phyloP scores from a whole-genome alignment of 768 basidiomycete genomes.

The Tulasnella sp. region DNA sequence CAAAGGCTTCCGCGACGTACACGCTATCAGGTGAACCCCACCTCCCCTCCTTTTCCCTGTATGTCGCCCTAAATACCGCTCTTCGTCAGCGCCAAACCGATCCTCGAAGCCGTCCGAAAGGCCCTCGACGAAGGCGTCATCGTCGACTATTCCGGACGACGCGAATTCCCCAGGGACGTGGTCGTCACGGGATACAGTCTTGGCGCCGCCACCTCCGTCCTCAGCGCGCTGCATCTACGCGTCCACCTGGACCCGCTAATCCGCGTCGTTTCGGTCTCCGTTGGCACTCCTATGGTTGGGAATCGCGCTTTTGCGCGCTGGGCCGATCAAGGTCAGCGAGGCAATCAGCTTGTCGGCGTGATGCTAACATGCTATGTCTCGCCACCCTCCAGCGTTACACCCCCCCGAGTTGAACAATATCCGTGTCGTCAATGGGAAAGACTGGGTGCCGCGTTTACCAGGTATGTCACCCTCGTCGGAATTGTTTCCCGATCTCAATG shows the following conservation, averaged over 20 bases:
- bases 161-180: too few relatives aligned
- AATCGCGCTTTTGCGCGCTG: neutral
- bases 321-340: neutral
- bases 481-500: neutral
- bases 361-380: neutral
- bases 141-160: too few relatives aligned
- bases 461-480: too few relatives aligned
- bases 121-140: too few relatives aligned
- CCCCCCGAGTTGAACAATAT: neutral
- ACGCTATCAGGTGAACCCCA: neutral
- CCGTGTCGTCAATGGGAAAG: neutral
- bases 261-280: neutral
- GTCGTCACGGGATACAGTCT: neutral
- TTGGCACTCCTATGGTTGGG: neutral
- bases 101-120: neutral
- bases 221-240: neutral
- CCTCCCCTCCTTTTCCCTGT: too few relatives aligned
- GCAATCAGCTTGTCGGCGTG: too few relatives aligned
- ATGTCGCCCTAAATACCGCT: too few relatives aligned
- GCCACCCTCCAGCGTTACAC: neutral
- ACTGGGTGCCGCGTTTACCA: neutral
- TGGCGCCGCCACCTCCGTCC: neutral
- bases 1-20: neutral
- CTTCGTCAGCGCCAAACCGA: too few relatives aligned
- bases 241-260: neutral